phyloP scores from a whole-genome alignment of 192 early-diverging fungal genomes.

The Coemansia sp. region DNA sequence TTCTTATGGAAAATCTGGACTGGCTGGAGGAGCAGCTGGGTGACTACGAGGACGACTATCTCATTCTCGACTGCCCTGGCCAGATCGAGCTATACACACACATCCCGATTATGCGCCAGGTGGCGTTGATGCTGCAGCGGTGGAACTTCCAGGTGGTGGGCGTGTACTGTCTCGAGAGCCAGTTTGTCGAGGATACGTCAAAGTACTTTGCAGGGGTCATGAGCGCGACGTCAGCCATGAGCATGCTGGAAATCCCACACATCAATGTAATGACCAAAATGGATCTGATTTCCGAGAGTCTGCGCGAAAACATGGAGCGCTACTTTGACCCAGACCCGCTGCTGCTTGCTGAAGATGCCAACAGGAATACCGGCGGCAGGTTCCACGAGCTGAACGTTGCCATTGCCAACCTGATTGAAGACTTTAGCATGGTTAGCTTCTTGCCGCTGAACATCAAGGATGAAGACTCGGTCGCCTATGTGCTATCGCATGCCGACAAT shows the following conservation, averaged over 20 bases:
- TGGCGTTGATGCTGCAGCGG: constrained; percentile 67
- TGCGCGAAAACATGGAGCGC: constrained; percentile 65
- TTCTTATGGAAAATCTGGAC: constrained; percentile 91
- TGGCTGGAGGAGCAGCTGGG: constrained; percentile 95
- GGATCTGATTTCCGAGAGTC: constrained; percentile 75
- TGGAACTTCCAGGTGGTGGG: constrained; percentile 86
- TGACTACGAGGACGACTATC: constrained; percentile 90
- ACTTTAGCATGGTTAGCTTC: constrained; percentile 97
- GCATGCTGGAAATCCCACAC: constrained; percentile 96
- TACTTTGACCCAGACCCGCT: constrained; percentile 91
- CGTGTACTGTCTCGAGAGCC: constrained; percentile 89
- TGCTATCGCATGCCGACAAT: constrained; percentile 89
- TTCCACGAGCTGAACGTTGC: constrained; percentile 88
- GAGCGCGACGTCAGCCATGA: constrained; percentile 94
- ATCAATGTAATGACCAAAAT: constrained; percentile 98
- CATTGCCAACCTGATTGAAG: constrained; percentile 88
- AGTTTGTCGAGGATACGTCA: constrained; percentile 92
- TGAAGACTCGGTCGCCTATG: constrained; percentile 85
- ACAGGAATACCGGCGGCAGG: constrained; percentile 64
- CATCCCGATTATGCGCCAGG: constrained; percentile 86
- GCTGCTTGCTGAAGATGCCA: constrained; percentile 81
- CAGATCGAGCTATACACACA: constrained; percentile 99
- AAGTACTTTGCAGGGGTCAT: constrained; percentile 98
- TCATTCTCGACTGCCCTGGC: constrained; percentile 96
- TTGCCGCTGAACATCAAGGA: constrained; percentile 91